These are phyloP conservation scores for Phtheirospermum japonicum DNA, from an alignment of 257 asterid genomes.

Conservation along the genomic window DNA sequence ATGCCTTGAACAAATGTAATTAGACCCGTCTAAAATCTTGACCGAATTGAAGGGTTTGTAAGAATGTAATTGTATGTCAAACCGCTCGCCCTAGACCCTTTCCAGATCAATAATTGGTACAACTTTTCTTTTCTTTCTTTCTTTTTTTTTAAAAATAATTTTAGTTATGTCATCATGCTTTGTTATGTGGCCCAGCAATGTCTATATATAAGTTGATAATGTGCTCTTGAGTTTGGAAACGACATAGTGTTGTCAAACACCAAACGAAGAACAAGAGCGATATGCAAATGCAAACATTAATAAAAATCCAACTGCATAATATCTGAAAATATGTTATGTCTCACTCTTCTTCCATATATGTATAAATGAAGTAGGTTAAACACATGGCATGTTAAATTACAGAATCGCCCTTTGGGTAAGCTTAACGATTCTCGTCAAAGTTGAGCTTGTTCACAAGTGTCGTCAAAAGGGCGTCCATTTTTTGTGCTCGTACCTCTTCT, in stretches of 20 bases:
- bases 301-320: no score
- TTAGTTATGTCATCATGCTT: not conserved
- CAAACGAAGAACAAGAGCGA: no score
- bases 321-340: no score
- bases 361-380: no score
- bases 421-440: no score
- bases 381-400: not conserved
- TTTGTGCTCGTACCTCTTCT: not conserved
- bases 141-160: no score
- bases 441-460: not conserved
- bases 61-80: conserved; percentile 23
- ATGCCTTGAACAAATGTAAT: conserved; percentile 28
- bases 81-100: not conserved
- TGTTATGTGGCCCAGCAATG: not conserved
- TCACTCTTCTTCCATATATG: not conserved
- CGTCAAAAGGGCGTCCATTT: not conserved
- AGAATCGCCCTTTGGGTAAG: not conserved
- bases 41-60: conserved; percentile 34
- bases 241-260: no score
- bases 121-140: not conserved
- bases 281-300: no score
- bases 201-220: not conserved
- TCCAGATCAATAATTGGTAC: conserved; percentile 27
- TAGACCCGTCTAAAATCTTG: conserved; percentile 20
- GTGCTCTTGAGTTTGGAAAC: not conserved